Base-by-base conservation (phyloP, 345 rosid genomes). In the Rubroshorea leprosula region DNA sequence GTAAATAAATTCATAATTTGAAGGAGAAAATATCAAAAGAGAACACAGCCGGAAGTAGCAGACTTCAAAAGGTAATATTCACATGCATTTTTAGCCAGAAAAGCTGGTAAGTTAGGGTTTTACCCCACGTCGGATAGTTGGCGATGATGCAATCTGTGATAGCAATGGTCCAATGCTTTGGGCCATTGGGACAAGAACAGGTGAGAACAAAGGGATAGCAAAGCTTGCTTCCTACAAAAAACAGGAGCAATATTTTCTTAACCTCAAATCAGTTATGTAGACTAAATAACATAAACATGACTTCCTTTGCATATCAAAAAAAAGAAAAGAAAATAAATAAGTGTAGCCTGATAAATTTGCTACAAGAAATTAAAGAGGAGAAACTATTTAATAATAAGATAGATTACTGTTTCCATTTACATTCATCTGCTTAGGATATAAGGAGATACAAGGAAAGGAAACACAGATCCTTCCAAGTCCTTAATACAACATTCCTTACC, bases 141-240 rank as follows among this genome's bases (percentile, higher is more conserved):
- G 88, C 1, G 87, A 85, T 20, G 86, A 70, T 27, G 84, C 74
- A 24, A 93, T 69, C 78, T 89, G 94, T 57, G 90, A 80, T 60
- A 93, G 73, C 58, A 89, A 38, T 49, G 97, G 97, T 69, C 97
- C 99, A 55, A 89, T 66, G 66, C 92, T 83, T 75, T 93, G 99
- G 57, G 96, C 96, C 86, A 93, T 61, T 23, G 96, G 96, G 24
- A 87, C 91, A 61, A 93, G 79, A 61, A 93, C 84, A 65, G 96
- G 97, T 18, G 99, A 93, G 81, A 93, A 85, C 84, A 93, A 76
- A 39, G 99, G 99, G 63, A 93, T 66, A 61, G 96, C 89, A 65
- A 77, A 53, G 65, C 97, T 89, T 25, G 99, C 96, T 60, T 89
- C 97, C 99, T 89, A 83, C 23, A n/a, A 29, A 63, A 67, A 65